phyloP scores from a whole-genome alignment of 2,329 filamentous ascomycete species.

The Acrodontium crateriforme region DNA sequence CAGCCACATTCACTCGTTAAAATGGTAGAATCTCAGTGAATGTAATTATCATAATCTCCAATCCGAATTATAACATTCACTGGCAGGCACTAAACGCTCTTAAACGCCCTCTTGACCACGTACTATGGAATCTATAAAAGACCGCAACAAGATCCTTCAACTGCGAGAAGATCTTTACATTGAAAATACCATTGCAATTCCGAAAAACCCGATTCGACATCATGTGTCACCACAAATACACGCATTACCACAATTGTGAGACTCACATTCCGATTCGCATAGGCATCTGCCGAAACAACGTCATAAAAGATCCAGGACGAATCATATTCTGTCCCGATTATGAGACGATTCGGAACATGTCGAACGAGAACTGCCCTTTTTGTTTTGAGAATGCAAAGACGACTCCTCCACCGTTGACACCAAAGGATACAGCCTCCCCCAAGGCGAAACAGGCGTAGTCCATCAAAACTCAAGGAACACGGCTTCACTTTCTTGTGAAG shows the following conservation, averaged over 20 bases:
- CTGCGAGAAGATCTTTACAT: not conserved
- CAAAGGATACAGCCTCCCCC: too few relatives aligned
- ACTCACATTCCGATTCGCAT: slow-evolving; percentile 19
- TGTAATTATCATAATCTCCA: too few relatives aligned
- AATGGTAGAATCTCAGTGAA: too few relatives aligned
- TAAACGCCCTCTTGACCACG: not conserved
- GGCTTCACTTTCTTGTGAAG: too few relatives aligned
- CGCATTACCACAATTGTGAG: slow-evolving; percentile 16
- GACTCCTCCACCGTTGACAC: too few relatives aligned
- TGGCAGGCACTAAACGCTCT: not conserved
- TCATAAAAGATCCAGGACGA: slow-evolving; percentile 13
- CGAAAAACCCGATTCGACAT: slow-evolving; percentile 1
- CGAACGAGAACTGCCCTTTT: too few relatives aligned
- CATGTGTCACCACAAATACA: slow-evolving; percentile 23
- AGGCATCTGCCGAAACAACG: slow-evolving; percentile 18
- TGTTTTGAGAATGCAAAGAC: too few relatives aligned
- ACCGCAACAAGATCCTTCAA: not conserved
- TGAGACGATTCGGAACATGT: slow-evolving; percentile 11
- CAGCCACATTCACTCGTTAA: too few relatives aligned
- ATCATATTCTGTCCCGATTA: slow-evolving; percentile 22
- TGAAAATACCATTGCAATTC: too few relatives aligned
- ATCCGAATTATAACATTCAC: too few relatives aligned
- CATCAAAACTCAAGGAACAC: too few relatives aligned
- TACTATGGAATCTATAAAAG: not conserved
- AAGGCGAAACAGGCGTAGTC: too few relatives aligned